Percentiles rank a stretch among this genome's conserved stretches.
Conservation (phyloP, 2,329 filamentous ascomycete genomes). For the Fusarium secorum region DNA sequence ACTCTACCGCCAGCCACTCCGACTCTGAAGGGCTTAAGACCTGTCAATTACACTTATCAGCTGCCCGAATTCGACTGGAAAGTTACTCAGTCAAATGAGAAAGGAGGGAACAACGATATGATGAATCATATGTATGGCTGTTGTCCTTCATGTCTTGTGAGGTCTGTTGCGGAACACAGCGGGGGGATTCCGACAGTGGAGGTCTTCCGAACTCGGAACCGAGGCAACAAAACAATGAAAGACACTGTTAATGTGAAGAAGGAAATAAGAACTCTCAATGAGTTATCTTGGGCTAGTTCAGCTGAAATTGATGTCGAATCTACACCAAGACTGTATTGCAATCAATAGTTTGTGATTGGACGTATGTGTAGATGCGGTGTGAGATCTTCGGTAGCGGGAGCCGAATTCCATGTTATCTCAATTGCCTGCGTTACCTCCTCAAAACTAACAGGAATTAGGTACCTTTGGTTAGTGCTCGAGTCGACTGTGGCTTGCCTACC, state of each 20-base stretch:
- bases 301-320: background rate
- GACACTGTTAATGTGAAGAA: background rate
- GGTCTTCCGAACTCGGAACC: conserved; percentile 6
- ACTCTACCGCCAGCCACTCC: conserved; percentile 4
- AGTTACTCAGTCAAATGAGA: too few relatives aligned
- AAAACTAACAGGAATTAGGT: background rate
- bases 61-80: background rate
- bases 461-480: conserved; percentile 1
- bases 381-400: background rate
- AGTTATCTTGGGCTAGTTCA: background rate
- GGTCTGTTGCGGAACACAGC: background rate
- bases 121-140: background rate
- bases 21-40: background rate
- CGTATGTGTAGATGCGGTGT: background rate
- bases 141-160: background rate
- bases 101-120: too few relatives aligned
- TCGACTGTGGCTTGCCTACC: conserved; percentile 13
- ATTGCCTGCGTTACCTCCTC: conserved; percentile 2
- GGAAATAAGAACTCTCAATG: background rate
- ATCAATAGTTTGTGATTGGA: conserved; percentile 2
- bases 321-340: background rate
- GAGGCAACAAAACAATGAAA: background rate
- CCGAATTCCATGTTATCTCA: conserved; percentile 4
- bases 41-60: background rate
- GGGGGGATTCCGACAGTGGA: background rate